Base-by-base conservation (phyloP, 192 early-diverging fungal species). In the Backusella mclennaniae region DNA sequence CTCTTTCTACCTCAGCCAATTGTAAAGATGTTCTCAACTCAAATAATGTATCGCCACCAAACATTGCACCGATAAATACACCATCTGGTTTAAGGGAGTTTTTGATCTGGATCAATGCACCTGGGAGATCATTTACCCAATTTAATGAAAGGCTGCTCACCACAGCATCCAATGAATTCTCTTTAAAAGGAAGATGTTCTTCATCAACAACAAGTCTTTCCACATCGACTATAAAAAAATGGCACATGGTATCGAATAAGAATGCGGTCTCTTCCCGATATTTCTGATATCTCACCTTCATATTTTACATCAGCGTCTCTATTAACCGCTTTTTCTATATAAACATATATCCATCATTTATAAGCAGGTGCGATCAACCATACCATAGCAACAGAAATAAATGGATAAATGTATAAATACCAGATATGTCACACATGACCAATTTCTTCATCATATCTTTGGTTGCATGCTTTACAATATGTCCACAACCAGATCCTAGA, bases 91-190 rank as follows among this genome's bases (percentile, higher is more conserved):
- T 96, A 66, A 99, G 83, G 1, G 91, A 87, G 44, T 89, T 86
- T 42, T 89, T 90, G 38, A 95, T 88, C 80, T 97, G 95, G 26
- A 96, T 95, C 80, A 99, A 83, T 56, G 95, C 86, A 81, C 91
- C 93, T 26, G 95, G 96, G 35, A 99, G 87, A 84, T 99, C 97
- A 74, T 99, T 99, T 49, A 99, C 92, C 97, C 97, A 99, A 81
- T 99, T 96, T 87, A 97, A 85, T 2, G 91, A 88, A 73, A 97
- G 73, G 67, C 88, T 93, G 80, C 93, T 95, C 44, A 99, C 82
- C 19, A 99, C 93, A 12, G 92, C 93, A 66, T 99, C 97, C 75
- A 97, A 79, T 35, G 92, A 92, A 84, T 97, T 88, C 44, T 93
- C 91, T 35, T 87, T 90, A 82, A 99, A 97, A n/a, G 86, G 82